These are phyloP conservation scores for Apiospora malaysiana DNA, from an alignment of 2,329 filamentous ascomycete species.

Conservation along the genomic window DNA sequence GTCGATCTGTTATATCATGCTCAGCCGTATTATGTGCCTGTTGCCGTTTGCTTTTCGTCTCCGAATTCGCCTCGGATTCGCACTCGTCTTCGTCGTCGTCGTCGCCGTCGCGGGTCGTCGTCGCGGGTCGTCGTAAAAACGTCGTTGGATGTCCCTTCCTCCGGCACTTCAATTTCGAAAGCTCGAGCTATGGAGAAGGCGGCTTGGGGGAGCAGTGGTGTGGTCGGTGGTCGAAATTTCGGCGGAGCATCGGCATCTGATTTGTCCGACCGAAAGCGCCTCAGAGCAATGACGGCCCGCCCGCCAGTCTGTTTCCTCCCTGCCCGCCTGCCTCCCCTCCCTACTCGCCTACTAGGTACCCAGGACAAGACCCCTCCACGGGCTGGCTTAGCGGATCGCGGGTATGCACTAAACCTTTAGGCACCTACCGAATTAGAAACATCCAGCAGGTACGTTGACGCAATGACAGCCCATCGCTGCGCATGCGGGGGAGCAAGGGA, in stretches of 20 bases:
- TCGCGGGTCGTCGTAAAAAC: neutral
- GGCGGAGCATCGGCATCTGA: conserved; percentile 18
- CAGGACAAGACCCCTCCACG: neutral
- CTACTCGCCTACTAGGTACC: too few species aligned
- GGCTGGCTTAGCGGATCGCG: neutral
- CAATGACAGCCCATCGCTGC: neutral
- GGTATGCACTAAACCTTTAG: conserved; percentile 3
- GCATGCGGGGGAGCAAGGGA: neutral
- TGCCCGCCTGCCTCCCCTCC: too few species aligned
- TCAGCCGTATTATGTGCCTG: neutral
- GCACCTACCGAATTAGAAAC: conserved; percentile 6
- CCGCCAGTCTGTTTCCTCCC: neutral
- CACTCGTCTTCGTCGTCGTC: neutral
- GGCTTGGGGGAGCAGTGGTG: neutral
- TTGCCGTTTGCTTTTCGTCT: neutral
- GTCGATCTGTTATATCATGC: conserved; percentile 3
- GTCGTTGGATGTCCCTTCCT: neutral
- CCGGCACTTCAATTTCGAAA: too few species aligned
- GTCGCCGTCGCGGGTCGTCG: neutral
- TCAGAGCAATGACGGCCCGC: neutral
- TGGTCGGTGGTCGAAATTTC: conserved; percentile 9
- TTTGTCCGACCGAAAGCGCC: neutral
- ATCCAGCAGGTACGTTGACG: conserved; percentile 2
- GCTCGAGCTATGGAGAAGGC: neutral
- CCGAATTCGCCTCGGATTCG: neutral